phyloP scores from a whole-genome alignment of 1,284 basidiomycete species.

The Phenoliferia sp. region DNA sequence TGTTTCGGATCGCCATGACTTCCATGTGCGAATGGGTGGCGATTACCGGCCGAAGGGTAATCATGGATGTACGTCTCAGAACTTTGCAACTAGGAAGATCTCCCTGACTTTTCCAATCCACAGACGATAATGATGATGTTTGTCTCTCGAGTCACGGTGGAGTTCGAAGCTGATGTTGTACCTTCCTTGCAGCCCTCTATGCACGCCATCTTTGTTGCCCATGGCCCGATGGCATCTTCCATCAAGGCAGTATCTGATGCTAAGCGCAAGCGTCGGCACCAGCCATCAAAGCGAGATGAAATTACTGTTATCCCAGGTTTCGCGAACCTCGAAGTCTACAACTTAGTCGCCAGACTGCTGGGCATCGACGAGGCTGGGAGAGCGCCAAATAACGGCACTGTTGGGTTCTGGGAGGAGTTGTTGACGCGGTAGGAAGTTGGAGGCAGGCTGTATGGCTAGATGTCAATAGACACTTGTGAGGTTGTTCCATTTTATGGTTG shows the following conservation, averaged over 20 bases:
- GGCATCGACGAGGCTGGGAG: conserved; percentile 49
- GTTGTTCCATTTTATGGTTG: too few species aligned
- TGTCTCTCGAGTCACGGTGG: neutral
- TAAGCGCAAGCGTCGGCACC: conserved; percentile 41
- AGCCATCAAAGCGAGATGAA: conserved; percentile 47
- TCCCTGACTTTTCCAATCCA: neutral
- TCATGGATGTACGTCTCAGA: neutral
- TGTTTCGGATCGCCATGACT: conserved; percentile 53
- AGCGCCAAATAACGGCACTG: conserved; percentile 68
- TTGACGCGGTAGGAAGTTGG: neutral
- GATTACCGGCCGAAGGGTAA: conserved; percentile 57
- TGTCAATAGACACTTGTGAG: too few species aligned
- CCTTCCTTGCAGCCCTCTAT: conserved; percentile 53
- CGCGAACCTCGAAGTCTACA: conserved; percentile 77
- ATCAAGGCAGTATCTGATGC: conserved; percentile 51
- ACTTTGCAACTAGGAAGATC: neutral
- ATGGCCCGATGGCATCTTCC: conserved; percentile 71
- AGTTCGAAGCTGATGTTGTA: neutral
- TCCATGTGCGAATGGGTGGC: conserved; percentile 52
- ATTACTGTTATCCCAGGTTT: conserved; percentile 73
- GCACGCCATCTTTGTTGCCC: conserved; percentile 84
- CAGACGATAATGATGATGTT: neutral
- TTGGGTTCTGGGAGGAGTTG: conserved; percentile 73
- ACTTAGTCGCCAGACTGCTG: conserved; percentile 69
- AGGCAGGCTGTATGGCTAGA: too few species aligned